These are phyloP conservation scores for Helianthus tuberosus DNA, from an alignment of 129 eudicot species.

Conservation along the genomic window DNA sequence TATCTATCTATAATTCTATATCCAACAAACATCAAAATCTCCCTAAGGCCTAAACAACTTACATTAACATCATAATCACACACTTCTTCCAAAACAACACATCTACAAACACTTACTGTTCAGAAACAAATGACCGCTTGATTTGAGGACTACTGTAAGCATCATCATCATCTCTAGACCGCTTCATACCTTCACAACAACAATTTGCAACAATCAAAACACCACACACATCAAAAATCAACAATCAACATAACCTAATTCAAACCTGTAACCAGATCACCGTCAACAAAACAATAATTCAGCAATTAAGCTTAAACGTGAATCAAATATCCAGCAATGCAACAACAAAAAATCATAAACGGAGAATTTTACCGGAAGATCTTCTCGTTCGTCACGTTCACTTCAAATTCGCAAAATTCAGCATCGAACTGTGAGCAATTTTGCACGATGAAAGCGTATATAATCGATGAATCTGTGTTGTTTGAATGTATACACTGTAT, in stretches of 20 bases:
- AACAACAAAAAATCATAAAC: constrained; percentile 1
- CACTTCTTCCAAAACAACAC: constrained; percentile 4
- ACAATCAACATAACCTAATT: constrained; percentile 23
- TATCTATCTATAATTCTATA: background rate
- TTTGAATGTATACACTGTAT: constrained; percentile 16
- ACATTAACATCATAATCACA: constrained; percentile 11
- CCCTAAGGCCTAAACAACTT: constrained; percentile 15
- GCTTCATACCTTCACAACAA: constrained; percentile 36
- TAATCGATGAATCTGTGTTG: background rate
- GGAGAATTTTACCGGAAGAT: constrained; percentile 31
- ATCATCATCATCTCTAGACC: constrained; percentile 86
- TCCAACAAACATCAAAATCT: constrained; percentile 27
- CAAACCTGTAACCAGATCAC: constrained; percentile 62
- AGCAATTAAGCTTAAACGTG: constrained; percentile 41
- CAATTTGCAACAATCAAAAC: constrained; percentile 30
- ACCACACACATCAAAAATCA: constrained; percentile 28
- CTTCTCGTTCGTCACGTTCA: constrained; percentile 25
- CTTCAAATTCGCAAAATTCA: constrained; percentile 32
- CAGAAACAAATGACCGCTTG: constrained; percentile 59
- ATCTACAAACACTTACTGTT: constrained; percentile 46
- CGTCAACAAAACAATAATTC: constrained; percentile 29
- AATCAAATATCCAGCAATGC: constrained; percentile 31
- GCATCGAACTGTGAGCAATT: constrained; percentile 17
- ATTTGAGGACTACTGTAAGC: constrained; percentile 55
- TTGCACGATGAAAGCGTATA: constrained; percentile 10